Conservation (phyloP, 257 asterid genomes). For the Solanum chiquidenum region DNA sequence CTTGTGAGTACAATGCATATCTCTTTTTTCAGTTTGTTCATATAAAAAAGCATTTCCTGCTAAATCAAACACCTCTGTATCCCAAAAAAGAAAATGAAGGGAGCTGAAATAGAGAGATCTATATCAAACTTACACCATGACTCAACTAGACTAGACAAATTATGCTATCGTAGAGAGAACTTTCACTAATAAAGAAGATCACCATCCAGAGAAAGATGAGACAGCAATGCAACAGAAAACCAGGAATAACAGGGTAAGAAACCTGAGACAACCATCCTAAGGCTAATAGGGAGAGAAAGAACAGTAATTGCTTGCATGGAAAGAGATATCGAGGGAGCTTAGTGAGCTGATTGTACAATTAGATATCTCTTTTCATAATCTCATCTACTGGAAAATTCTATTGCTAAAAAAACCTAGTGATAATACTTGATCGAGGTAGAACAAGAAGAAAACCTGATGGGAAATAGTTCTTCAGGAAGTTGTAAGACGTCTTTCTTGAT, state of each 20-base stretch:
- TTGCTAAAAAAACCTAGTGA: background rate
- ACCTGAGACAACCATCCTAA: background rate
- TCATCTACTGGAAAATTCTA: background rate
- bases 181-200: background rate
- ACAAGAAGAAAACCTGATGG: slow-evolving; percentile 47
- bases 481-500: slow-evolving; percentile 47
- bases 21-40: background rate
- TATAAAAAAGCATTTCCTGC: background rate
- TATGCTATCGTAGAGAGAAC: background rate
- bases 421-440: background rate
- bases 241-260: background rate
- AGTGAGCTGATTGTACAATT: background rate
- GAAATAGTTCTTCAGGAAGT: slow-evolving; percentile 56
- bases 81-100: background rate
- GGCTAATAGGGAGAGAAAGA: background rate
- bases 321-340: background rate
- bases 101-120: background rate
- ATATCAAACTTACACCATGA: background rate
- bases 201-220: background rate
- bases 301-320: background rate
- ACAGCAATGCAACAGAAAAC: background rate
- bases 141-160: background rate
- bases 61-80: background rate
- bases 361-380: background rate
- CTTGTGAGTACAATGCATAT: background rate